These are phyloP conservation scores for Gymnopilus junonius DNA, from an alignment of 768 basidiomycete species.

Conservation along the genomic window DNA sequence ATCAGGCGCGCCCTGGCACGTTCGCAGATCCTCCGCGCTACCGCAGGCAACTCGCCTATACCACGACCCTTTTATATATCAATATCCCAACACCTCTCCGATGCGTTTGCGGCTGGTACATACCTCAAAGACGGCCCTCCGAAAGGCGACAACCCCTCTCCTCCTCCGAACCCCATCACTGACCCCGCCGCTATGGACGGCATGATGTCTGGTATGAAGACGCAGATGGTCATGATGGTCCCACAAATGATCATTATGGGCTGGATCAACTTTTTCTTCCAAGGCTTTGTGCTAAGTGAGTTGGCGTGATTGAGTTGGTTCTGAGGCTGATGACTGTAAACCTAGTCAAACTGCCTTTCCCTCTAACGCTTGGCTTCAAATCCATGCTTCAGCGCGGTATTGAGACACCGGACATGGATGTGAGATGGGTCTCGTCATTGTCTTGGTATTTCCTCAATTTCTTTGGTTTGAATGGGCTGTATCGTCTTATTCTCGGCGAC, in stretches of 20 bases:
- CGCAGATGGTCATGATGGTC: slow-evolving; percentile 99
- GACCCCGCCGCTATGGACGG: slow-evolving; percentile 96
- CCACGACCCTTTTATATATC: slow-evolving; percentile 73
- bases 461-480: slow-evolving; percentile 95
- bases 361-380: slow-evolving; percentile 95
- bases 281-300: slow-evolving; percentile 97
- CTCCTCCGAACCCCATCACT: slow-evolving; percentile 80
- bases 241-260: slow-evolving; percentile 99
- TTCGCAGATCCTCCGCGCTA: slow-evolving; percentile 82
- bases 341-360: slow-evolving; percentile 96
- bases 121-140: slow-evolving; percentile 89
- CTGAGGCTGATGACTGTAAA: background rate
- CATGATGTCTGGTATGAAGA: slow-evolving; percentile 99
- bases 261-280: slow-evolving; percentile 99
- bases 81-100: slow-evolving; percentile 74
- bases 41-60: slow-evolving; percentile 80
- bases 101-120: slow-evolving; percentile 72
- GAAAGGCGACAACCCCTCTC: slow-evolving; percentile 56
- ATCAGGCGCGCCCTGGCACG: slow-evolving; percentile 76
- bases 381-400: slow-evolving; percentile 97
- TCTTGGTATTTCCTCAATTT: slow-evolving; percentile 99
- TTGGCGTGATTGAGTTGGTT: slow-evolving; percentile 21
- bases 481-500: slow-evolving; percentile 88
- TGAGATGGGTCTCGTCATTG: slow-evolving; percentile 97
- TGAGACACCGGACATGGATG: slow-evolving; percentile 95